These are phyloP conservation scores for Gossypium lobatum DNA, from an alignment of 441 rosid genomes.

Conservation along the genomic window DNA sequence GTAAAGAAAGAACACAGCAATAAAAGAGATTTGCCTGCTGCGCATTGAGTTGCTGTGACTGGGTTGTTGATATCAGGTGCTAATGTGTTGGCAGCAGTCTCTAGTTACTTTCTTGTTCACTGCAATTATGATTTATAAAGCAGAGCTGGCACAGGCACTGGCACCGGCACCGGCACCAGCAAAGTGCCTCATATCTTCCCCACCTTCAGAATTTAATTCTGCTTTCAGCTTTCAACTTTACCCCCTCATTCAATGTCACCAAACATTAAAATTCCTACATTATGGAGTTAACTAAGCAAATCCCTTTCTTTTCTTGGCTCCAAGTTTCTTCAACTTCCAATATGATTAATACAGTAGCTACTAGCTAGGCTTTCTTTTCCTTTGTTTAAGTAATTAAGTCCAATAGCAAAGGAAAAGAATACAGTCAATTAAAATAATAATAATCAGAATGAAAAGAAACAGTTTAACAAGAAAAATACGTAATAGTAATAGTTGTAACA, in stretches of 20 bases:
- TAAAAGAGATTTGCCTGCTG: not conserved
- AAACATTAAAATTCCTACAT: not conserved
- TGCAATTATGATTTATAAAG: not conserved
- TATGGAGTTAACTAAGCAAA: not conserved
- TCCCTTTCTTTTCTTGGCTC: not conserved
- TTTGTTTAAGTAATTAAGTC: not conserved
- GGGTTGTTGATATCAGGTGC: not conserved
- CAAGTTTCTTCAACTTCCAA: not conserved
- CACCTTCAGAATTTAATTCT: not conserved
- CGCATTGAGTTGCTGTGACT: not conserved
- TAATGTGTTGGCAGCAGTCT: slow-evolving; percentile 12
- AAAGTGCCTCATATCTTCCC: not conserved
- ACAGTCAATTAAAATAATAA: not conserved
- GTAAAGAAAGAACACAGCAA: not conserved
- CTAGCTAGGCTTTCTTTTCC: slow-evolving; percentile 5
- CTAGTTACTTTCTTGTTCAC: not conserved
- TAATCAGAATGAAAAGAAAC: not conserved
- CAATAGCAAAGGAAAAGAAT: not conserved
- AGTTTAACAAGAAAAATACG: not conserved
- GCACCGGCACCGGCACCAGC: not conserved
- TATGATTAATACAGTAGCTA: not conserved
- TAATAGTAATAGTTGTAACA: not conserved
- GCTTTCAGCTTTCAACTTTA: not conserved
- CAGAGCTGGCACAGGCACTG: not conserved
- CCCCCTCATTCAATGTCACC: not conserved